These are phyloP conservation scores for Klebsormidium nitens DNA, from an alignment of 139 green algal species.

Conservation along the genomic window DNA sequence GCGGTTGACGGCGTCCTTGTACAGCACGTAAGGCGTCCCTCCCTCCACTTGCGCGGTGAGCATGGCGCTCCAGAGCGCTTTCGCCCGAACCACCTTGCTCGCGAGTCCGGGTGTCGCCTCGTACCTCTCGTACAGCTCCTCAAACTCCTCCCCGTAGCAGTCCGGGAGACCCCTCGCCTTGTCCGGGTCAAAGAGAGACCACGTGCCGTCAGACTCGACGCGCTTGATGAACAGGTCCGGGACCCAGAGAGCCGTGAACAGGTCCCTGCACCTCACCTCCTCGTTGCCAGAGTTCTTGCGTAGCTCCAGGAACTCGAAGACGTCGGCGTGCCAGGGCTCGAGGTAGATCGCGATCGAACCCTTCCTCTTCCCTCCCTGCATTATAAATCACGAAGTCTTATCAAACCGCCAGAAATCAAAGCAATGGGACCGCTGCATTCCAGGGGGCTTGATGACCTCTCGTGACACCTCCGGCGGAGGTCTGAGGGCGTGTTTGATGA, in stretches of 20 bases:
- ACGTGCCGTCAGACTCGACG: conserved; percentile 75
- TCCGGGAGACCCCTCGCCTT: conserved; percentile 91
- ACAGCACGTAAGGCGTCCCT: conserved; percentile 99
- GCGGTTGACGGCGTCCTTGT: conserved; percentile 94
- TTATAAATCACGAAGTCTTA: no score
- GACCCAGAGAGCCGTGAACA: conserved; percentile 98
- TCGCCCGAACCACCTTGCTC: conserved; percentile 75
- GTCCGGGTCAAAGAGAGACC: conserved; percentile 97
- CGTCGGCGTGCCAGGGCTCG: conserved; percentile 92
- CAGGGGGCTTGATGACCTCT: no score
- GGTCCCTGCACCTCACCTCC: conserved; percentile 82
- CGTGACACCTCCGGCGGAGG: no score
- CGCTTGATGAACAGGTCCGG: conserved; percentile 88
- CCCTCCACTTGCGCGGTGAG: conserved; percentile 93
- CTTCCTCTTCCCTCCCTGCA: conserved; percentile 98
- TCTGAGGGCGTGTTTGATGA: no score
- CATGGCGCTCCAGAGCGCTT: conserved; percentile 98
- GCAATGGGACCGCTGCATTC: no score
- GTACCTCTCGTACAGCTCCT: conserved; percentile 75
- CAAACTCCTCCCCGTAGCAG: conserved; percentile 89
- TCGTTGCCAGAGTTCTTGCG: conserved; percentile 98
- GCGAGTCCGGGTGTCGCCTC: conserved; percentile 53
- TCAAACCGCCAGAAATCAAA: no score
- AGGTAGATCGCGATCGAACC: conserved; percentile 80
- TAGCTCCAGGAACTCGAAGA: conserved; percentile 97